Conservation (phyloP, 495 filamentous ascomycete genomes). For the Penicillium lagena region DNA sequence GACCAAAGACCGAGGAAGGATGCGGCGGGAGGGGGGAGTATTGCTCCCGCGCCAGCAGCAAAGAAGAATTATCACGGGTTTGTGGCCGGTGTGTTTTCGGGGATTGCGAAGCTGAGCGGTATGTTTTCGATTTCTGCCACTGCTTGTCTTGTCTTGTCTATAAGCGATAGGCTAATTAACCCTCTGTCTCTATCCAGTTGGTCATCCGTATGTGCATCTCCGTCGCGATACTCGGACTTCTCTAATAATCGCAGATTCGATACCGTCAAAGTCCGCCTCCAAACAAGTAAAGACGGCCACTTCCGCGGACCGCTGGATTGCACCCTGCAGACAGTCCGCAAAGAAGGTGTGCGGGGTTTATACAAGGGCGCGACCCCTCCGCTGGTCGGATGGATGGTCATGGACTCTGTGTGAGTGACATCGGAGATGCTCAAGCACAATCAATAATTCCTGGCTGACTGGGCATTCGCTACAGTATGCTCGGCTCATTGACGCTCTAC, state of each 20-base stretch:
- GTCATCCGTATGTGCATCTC: conserved; percentile 52
- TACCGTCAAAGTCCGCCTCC: conserved; percentile 91
- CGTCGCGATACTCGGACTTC: not conserved
- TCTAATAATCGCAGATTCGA: conserved; percentile 56
- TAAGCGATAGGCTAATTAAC: too few species aligned
- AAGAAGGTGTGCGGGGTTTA: conserved; percentile 71
- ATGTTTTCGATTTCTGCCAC: conserved; percentile 12
- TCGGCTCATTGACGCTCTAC: conserved; percentile 86
- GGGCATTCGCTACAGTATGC: conserved; percentile 52
- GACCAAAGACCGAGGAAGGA: conserved; percentile 3
- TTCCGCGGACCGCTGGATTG: conserved; percentile 89
- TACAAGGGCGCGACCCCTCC: conserved; percentile 91
- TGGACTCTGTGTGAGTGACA: conserved; percentile 69
- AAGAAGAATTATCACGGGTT: conserved; percentile 77
- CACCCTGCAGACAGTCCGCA: conserved; percentile 67
- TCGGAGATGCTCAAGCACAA: not conserved
- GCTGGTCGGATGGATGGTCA: conserved; percentile 94
- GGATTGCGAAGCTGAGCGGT: conserved; percentile 87
- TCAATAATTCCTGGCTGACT: not conserved
- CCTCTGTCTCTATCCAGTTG: conserved; percentile 32
- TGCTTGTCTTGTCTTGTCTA: not conserved
- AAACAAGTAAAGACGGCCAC: conserved; percentile 70
- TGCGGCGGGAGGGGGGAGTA: conserved; percentile 1
- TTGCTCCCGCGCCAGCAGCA: conserved; percentile 8
- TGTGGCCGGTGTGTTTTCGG: conserved; percentile 88